Evolutionary conservation across 352 stramenopile genomes (phyloP), one percentile per base, ranked within the genome.

Genomic region (Globisporangium cystogenes): DNA sequence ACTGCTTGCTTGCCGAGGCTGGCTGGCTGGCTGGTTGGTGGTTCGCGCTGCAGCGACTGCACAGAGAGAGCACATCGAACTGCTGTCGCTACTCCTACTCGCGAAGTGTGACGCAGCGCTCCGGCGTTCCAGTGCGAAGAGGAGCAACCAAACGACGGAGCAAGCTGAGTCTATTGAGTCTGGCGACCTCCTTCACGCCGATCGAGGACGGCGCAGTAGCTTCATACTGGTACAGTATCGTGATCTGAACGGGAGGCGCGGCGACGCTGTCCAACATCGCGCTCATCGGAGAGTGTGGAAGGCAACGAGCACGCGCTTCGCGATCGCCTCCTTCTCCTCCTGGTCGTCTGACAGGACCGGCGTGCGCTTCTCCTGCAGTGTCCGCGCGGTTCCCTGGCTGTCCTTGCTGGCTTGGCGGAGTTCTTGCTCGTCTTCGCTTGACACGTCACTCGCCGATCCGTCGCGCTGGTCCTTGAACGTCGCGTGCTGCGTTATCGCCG

Each of bases 261-360:
- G 33, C 4, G 33, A 39, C 12, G 31, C 3, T 15, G 33, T 39
- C 12, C 33, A 3, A 12, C 3, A 7, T 16, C 33, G 14, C 18
- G 40, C 40, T 45, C 40, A 45, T 4, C 21, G 40, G 12, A 45
- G 20, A 18, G 40, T 23, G 40, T 26, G 40, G 40, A 45, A 45
- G 11, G 10, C 40, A 16, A 20, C 40, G 40, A 45, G 40, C 40
- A 45, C 40, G 11, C 40, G 40, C n/a, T 45, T 45, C 40, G 40
- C 40, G 21, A 45, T 45, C 40, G 40, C 40, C 10, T 45, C 40
- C 23, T 45, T 45, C 18, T 45, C 40, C 14, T 45, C 40, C 14
- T 45, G 40, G 3, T 45, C 40, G n/a, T 26, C n/a, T 8, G 21
- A 14, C 20, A 18, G 8, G 14, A 20, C 11, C 4, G 40, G 12